Base-by-base conservation (phyloP, 2,329 filamentous ascomycete species). In the Aureobasidium sp. region DNA sequence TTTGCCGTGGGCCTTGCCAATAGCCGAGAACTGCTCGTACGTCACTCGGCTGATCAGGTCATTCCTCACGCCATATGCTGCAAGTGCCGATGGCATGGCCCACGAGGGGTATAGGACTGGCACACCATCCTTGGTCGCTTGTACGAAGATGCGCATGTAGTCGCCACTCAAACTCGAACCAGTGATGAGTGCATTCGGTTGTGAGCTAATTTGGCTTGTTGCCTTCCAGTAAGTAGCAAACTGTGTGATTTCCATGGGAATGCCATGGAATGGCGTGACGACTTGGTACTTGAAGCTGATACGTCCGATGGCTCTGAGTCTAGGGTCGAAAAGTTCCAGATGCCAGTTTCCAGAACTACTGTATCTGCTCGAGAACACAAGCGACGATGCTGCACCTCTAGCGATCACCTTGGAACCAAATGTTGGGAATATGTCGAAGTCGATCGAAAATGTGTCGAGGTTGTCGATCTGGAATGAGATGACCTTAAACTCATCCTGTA, bases 141-240 rank as follows among this genome's bases (percentile, higher is more conserved):
- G 94, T 27, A 97, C 89, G 70, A 91, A 96, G 8, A 99, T 77
- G 61, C 92, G 86, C 29, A 96, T 86, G 73, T 97, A 97, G 69
- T 97, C 90, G 16, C 94, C 94, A 3, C 91, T 95, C 61, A 99
- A 76, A 76, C 93, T 97, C 10, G 93, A 97, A 0, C 93, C 94
- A 0, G 93, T 97, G 21, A 99, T 90, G 29, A 97, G 85, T 29
- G 91, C 90, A 70, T 84, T 94, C 27, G 89, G 88, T 49, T 91
- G 89, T 54, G 90, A 86, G 72, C 96, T 91, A 52, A 94, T 83
- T 68, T 96, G 91, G 69, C 91, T 96, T 1, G 94, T 99, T 0
- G 93, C 93, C 75, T 97, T 99, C 94, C 94, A 99, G 75, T 99
- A 99, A 0, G 94, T 97, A 65, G 96, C 94, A 69, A 97, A 99